Percentiles rank a stretch among this genome's conserved stretches.
Conservation (phyloP, 2,329 filamentous ascomycete genomes). For the Diatrype stigma region DNA sequence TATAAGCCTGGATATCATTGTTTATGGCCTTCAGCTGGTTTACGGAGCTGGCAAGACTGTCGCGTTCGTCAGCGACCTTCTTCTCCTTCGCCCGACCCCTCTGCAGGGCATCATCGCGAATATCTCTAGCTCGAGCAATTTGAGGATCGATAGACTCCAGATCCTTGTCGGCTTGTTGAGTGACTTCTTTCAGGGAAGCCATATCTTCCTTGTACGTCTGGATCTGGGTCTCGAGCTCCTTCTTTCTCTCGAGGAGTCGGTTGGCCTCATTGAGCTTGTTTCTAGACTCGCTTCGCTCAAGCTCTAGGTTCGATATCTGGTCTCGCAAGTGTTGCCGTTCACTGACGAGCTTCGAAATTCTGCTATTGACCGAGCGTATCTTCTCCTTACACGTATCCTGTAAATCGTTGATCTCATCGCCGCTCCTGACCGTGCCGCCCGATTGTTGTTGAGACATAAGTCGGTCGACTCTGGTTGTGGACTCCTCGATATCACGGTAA, state of each 20-base stretch:
- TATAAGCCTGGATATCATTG: slow-evolving; percentile 74
- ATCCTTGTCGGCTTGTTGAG: slow-evolving; percentile 67
- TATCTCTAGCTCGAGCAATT: slow-evolving; percentile 69
- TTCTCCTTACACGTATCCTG: slow-evolving; percentile 65
- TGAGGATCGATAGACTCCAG: slow-evolving; percentile 71
- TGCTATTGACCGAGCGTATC: slow-evolving; percentile 58
- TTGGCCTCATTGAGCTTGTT: slow-evolving; percentile 67
- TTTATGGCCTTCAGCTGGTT: slow-evolving; percentile 74
- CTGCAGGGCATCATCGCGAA: slow-evolving; percentile 71
- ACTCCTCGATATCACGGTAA: slow-evolving; percentile 65
- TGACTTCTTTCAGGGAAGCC: slow-evolving; percentile 62
- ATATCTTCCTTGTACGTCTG: slow-evolving; percentile 68
- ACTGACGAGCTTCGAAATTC: slow-evolving; percentile 59
- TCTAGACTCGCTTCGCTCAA: slow-evolving; percentile 70
- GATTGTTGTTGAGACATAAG: slow-evolving; percentile 73
- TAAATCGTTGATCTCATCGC: slow-evolving; percentile 80
- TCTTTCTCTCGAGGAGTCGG: slow-evolving; percentile 78
- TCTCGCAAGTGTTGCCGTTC: slow-evolving; percentile 71
- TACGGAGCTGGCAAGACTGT: slow-evolving; percentile 67
- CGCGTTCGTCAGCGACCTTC: slow-evolving; percentile 65
- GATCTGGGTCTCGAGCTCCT: slow-evolving; percentile 64
- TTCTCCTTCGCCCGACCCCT: slow-evolving; percentile 70
- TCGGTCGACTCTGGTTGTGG: slow-evolving; percentile 69
- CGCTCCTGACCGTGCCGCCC: slow-evolving; percentile 59
- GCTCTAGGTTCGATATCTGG: slow-evolving; percentile 65